Percentiles rank a stretch among this genome's conserved stretches.
These are phyloP conservation scores for Didymella lethalis DNA, from an alignment of 2,329 filamentous ascomycete species.

Conservation along the genomic window DNA sequence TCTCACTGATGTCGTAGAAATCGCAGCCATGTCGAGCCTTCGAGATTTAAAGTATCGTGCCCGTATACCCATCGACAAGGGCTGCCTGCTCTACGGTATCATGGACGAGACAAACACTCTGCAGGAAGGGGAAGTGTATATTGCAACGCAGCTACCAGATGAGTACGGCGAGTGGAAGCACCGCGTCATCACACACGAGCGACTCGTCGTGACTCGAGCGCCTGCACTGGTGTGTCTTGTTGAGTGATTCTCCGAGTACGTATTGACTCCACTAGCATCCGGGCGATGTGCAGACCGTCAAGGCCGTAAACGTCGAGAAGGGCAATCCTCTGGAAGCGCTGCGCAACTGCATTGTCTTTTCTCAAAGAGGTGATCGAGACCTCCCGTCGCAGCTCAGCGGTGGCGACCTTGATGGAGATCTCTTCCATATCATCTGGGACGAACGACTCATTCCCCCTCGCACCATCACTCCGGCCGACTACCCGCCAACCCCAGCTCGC, in stretches of 20 bases:
- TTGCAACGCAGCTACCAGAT: slow-evolving; percentile 61
- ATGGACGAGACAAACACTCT: slow-evolving; percentile 82
- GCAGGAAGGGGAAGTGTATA: slow-evolving; percentile 71
- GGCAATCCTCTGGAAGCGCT: slow-evolving; percentile 68
- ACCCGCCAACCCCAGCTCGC: slow-evolving; percentile 65
- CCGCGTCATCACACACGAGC: slow-evolving; percentile 32
- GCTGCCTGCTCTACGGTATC: slow-evolving; percentile 80
- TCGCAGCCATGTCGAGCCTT: slow-evolving; percentile 73
- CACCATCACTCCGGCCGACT: slow-evolving; percentile 70
- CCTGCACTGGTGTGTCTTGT: slow-evolving; percentile 65
- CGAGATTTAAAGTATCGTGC: slow-evolving; percentile 80
- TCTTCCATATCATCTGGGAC: slow-evolving; percentile 83
- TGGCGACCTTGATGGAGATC: slow-evolving; percentile 84
- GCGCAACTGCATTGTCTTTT: slow-evolving; percentile 81
- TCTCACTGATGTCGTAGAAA: slow-evolving; percentile 73
- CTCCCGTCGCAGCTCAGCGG: slow-evolving; percentile 80
- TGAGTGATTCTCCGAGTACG: too few relatives aligned
- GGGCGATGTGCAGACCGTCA: slow-evolving; percentile 76
- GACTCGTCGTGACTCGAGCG: slow-evolving; percentile 75
- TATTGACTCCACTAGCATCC: slow-evolving; percentile 61
- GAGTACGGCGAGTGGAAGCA: slow-evolving; percentile 28
- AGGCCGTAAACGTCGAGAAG: slow-evolving; percentile 65
- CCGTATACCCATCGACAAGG: slow-evolving; percentile 73
- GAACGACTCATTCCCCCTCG: slow-evolving; percentile 55
- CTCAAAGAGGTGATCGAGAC: slow-evolving; percentile 73